phyloP scores from a whole-genome alignment of 75 land plant species.

The Pinus taeda region DNA sequence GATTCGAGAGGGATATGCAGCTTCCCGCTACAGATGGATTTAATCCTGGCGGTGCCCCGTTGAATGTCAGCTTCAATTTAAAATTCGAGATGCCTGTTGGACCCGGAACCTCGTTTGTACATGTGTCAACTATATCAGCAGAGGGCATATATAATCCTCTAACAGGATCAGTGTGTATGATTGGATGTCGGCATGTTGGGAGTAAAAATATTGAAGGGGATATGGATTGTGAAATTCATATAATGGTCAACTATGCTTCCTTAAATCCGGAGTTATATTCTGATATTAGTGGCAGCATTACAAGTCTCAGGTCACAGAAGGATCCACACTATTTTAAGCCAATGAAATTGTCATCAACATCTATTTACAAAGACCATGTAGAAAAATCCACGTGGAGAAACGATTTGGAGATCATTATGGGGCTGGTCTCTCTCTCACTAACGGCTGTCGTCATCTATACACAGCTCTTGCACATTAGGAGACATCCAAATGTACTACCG shows the following conservation, averaged over 20 bases:
- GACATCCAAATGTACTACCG: slow-evolving; percentile 52
- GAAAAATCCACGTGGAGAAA: slow-evolving; percentile 46
- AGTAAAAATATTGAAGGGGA: too few relatives aligned
- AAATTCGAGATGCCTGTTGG: too few relatives aligned
- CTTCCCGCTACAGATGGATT: too few relatives aligned
- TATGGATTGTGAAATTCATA: slow-evolving; percentile 52
- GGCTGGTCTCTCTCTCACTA: slow-evolving; percentile 63
- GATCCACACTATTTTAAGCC: slow-evolving; percentile 61
- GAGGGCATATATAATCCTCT: slow-evolving; percentile 59
- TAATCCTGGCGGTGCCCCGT: too few relatives aligned
- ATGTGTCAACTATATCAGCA: slow-evolving; percentile 18
- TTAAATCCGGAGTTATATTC: slow-evolving; percentile 14
- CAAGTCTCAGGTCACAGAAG: slow-evolving; percentile 40
- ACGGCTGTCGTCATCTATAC: slow-evolving; percentile 52
- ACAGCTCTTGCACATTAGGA: slow-evolving; percentile 67
- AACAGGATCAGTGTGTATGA: slow-evolving; percentile 70
- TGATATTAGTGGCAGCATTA: slow-evolving; percentile 50
- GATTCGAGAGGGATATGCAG: too few relatives aligned
- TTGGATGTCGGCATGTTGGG: slow-evolving; percentile 38
- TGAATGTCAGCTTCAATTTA: too few relatives aligned
- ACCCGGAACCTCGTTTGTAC: too few relatives aligned
- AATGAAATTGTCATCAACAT: slow-evolving; percentile 34
- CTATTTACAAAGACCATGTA: slow-evolving; percentile 33
- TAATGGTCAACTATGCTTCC: slow-evolving; percentile 52
- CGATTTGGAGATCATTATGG: slow-evolving; percentile 74